Evolutionary conservation across 306 rosid genomes (phyloP).

Genomic region (Cucurbita ficifolia): DNA sequence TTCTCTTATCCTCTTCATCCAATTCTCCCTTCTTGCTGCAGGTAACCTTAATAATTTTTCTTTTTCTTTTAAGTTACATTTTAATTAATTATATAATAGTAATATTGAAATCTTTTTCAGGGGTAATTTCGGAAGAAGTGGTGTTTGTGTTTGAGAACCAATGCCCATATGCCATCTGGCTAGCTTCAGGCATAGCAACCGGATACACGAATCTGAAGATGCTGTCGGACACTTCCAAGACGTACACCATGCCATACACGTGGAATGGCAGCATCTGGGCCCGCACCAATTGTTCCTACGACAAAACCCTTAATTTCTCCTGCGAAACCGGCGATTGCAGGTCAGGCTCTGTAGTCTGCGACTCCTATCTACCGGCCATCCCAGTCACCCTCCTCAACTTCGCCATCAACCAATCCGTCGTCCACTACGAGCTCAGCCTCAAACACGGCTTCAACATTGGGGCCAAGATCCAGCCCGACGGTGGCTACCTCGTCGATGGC

Average conservation of each 20-base stretch:
- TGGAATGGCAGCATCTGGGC: slow-evolving; percentile 13
- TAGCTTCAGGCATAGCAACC: slow-evolving; percentile 7
- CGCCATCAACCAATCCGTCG: slow-evolving; percentile 4
- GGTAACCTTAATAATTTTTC: not conserved
- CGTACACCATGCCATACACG: slow-evolving; percentile 17
- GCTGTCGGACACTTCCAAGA: not conserved
- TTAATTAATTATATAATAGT: too few relatives aligned
- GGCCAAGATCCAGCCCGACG: slow-evolving; percentile 11
- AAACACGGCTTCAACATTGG: slow-evolving; percentile 21
- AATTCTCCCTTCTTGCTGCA: not conserved
- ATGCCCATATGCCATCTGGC: not conserved
- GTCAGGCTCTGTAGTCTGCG: not conserved
- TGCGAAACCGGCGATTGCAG: slow-evolving; percentile 16
- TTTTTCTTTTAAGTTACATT: too few relatives aligned
- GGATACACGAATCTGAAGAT: slow-evolving; percentile 7
- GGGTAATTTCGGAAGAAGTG: slow-evolving; percentile 6
- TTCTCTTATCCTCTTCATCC: not conserved
- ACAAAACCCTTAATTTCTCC: slow-evolving; percentile 10
- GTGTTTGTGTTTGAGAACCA: slow-evolving; percentile 3
- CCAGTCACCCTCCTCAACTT: slow-evolving; percentile 20
- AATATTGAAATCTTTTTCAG: not conserved
- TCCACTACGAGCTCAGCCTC: slow-evolving; percentile 23
- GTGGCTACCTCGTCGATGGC: slow-evolving; percentile 18
- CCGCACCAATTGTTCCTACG: slow-evolving; percentile 6
- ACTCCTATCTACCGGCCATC: slow-evolving; percentile 8